Percentiles rank a stretch among this genome's conserved stretches.
Conservation (phyloP, 1,284 basidiomycete genomes). For the Mycosarcoma mackinlayi region DNA sequence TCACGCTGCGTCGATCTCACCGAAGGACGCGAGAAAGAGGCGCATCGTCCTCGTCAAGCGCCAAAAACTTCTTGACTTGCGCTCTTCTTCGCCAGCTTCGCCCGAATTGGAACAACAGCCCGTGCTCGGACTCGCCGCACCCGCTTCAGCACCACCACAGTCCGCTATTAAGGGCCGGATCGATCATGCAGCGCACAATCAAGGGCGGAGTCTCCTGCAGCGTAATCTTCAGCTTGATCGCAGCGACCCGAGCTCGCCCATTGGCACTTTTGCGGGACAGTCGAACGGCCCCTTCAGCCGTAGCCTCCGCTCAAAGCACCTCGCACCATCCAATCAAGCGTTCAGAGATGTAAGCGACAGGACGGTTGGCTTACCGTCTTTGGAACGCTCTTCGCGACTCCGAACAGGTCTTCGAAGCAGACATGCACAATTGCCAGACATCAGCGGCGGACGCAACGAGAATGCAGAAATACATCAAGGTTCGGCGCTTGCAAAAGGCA, state of each 20-base stretch:
- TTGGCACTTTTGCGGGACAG: conserved; percentile 24
- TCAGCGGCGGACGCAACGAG: conserved; percentile 5
- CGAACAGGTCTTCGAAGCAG: not conserved
- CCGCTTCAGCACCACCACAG: not conserved
- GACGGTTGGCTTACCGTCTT: conserved; percentile 9
- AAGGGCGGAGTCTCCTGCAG: conserved; percentile 7
- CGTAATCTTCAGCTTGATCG: conserved; percentile 5
- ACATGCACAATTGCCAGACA: not conserved
- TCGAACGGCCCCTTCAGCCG: conserved; percentile 4
- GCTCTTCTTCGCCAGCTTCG: conserved; percentile 21
- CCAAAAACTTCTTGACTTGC: conserved; percentile 14
- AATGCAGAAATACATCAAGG: not conserved
- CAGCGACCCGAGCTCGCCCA: conserved; percentile 23
- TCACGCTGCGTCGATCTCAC: conserved; percentile 5
- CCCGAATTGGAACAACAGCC: not conserved
- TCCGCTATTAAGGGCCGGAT: too few species aligned
- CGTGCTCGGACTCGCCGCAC: not conserved
- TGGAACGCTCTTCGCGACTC: not conserved
- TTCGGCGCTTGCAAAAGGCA: not conserved
- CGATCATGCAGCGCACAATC: not conserved
- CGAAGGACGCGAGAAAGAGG: conserved; percentile 9
- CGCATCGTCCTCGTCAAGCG: conserved; percentile 5
- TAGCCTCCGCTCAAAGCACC: not conserved
- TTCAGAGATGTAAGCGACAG: not conserved
- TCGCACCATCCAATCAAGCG: conserved; percentile 2